Conservation (phyloP, 169 alveolate genomes). For the Cryptosporidium andersoni region DNA sequence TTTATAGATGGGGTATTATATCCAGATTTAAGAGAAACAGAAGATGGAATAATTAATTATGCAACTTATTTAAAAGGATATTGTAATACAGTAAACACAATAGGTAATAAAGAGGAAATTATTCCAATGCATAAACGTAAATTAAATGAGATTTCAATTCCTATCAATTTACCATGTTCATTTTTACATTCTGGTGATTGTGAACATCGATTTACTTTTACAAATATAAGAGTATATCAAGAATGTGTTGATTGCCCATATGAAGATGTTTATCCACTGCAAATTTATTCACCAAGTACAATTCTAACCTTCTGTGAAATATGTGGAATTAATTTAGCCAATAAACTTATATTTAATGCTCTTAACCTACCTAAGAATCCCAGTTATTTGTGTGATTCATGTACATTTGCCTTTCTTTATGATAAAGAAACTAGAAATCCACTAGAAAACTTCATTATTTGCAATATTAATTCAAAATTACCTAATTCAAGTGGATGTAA, state of each 20-base stretch:
- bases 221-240: conserved; percentile 75
- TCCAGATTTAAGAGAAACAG: conserved; percentile 76
- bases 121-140: conserved; percentile 76
- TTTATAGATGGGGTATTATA: conserved; percentile 82
- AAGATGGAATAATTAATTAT: conserved; percentile 74
- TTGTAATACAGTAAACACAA: conserved; percentile 8
- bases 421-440: conserved; percentile 59
- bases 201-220: conserved; percentile 82
- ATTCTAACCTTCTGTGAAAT: conserved; percentile 77
- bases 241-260: conserved; percentile 78
- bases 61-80: not conserved
- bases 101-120: conserved; percentile 70
- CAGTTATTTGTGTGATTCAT: conserved; percentile 79
- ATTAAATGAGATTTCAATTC: conserved; percentile 77
- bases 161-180: conserved; percentile 78
- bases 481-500: not conserved
- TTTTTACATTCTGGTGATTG: conserved; percentile 86
- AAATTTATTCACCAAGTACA: conserved; percentile 78
- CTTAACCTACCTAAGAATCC: conserved; percentile 82
- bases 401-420: conserved; percentile 75
- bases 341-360: conserved; percentile 78
- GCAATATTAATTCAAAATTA: conserved; percentile 2
- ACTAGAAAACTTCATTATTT: conserved; percentile 47
- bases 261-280: conserved; percentile 78
- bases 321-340: conserved; percentile 78